Evolutionary conservation across 345 rosid species (phyloP).

Genomic region (Chamaenerion angustifolium): DNA sequence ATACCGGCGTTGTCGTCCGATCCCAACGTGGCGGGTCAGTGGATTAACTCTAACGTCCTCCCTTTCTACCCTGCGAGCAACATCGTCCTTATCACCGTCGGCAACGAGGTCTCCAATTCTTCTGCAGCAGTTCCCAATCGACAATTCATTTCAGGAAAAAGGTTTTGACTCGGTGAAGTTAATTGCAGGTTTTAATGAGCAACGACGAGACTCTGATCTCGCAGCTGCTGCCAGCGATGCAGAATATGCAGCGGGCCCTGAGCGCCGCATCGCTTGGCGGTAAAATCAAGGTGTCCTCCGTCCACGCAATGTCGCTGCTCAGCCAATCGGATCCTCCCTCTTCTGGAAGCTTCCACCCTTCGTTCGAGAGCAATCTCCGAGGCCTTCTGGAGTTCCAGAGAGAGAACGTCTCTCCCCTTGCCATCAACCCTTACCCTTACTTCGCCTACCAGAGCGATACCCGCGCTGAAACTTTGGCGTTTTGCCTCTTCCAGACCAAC

Average conservation of each 20-base stretch:
- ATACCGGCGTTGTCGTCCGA: slow-evolving; percentile 24
- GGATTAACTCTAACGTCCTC: slow-evolving; percentile 63
- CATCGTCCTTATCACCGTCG: slow-evolving; percentile 67
- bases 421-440: slow-evolving; percentile 81
- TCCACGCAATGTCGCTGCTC: slow-evolving; percentile 84
- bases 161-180: neutral
- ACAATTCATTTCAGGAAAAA: too few species aligned
- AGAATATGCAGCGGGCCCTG: slow-evolving; percentile 63
- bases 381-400: slow-evolving; percentile 57
- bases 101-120: slow-evolving; percentile 57
- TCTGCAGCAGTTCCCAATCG: neutral
- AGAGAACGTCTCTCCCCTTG: slow-evolving; percentile 66
- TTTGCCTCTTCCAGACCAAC: slow-evolving; percentile 83
- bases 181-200: slow-evolving; percentile 47
- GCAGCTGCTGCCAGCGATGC: slow-evolving; percentile 84
- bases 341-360: slow-evolving; percentile 43
- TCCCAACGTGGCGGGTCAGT: slow-evolving; percentile 26
- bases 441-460: slow-evolving; percentile 89
- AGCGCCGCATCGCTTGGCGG: slow-evolving; percentile 54
- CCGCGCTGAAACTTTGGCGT: slow-evolving; percentile 77
- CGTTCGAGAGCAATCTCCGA: slow-evolving; percentile 41
- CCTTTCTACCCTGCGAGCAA: slow-evolving; percentile 77
- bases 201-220: slow-evolving; percentile 52
- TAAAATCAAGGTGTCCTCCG: slow-evolving; percentile 77
- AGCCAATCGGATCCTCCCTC: slow-evolving; percentile 81